Percentiles rank a stretch among this genome's conserved stretches.
Evolutionary conservation across 768 basidiomycete genomes (phyloP).

Genomic region (Tulasnella calospora): DNA sequence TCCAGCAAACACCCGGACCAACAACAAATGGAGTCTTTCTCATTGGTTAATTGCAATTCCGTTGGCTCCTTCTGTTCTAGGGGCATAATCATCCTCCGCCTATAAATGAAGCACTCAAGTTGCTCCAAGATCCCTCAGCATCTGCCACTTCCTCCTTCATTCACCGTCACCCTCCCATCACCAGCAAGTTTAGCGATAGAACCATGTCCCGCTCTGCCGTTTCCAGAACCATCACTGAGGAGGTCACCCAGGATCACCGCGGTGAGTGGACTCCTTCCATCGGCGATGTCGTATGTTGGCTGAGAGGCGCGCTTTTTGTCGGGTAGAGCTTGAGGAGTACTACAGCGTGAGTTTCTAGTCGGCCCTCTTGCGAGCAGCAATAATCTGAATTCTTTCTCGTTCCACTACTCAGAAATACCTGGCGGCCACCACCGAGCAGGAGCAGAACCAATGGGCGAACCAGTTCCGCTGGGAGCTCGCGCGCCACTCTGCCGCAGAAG

Average conservation of each 20-base stretch:
- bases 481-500: conserved; percentile 46
- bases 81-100: background rate
- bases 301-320: background rate
- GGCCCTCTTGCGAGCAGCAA: background rate
- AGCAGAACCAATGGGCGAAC: conserved; percentile 48
- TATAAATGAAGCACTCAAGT: background rate
- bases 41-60: background rate
- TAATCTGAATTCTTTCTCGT: background rate
- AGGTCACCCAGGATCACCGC: conserved; percentile 25
- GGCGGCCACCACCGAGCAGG: conserved; percentile 20
- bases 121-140: background rate
- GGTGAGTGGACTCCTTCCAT: background rate
- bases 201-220: background rate
- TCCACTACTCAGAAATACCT: conserved; percentile 8
- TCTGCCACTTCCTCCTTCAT: background rate
- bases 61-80: background rate
- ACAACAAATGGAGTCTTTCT: background rate
- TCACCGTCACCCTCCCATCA: background rate
- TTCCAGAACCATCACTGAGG: conserved; percentile 11
- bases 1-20: background rate
- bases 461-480: conserved; percentile 60
- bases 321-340: conserved; percentile 24
- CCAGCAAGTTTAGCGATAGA: background rate
- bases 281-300: background rate
- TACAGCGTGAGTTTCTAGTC: background rate